These are phyloP conservation scores for Bidens hawaiensis DNA, from an alignment of 140 eudicot genomes.

Conservation along the genomic window DNA sequence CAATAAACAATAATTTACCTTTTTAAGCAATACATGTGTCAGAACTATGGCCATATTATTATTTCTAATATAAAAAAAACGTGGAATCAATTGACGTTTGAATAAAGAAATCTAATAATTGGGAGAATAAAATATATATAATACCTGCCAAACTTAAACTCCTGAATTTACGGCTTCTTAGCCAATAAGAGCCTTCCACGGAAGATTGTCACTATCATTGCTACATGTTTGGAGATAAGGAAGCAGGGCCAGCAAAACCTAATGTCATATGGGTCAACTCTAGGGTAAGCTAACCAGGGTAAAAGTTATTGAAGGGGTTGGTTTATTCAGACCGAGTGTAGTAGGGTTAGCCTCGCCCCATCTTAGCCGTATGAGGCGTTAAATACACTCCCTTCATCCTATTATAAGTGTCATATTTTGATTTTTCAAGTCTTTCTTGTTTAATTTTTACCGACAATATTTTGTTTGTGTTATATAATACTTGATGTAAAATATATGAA, in stretches of 20 bases:
- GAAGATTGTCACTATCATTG: constrained; percentile 25
- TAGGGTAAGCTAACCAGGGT: constrained; percentile 15
- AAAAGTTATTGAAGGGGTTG: background rate
- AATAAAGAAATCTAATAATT: constrained; percentile 16
- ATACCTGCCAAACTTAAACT: constrained; percentile 10
- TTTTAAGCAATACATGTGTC: constrained; percentile 4
- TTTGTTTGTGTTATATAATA: too few relatives aligned
- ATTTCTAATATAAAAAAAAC: background rate
- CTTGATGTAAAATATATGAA: too few relatives aligned
- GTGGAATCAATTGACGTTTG: constrained; percentile 12
- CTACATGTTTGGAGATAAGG: constrained; percentile 38
- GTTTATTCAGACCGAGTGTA: background rate
- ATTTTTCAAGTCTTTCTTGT: too few relatives aligned
- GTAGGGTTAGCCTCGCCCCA: too few relatives aligned
- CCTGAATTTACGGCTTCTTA: constrained; percentile 27
- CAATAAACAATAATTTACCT: background rate
- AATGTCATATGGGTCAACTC: constrained; percentile 19
- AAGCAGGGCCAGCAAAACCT: constrained; percentile 30
- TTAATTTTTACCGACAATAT: too few relatives aligned
- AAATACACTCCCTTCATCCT: too few relatives aligned
- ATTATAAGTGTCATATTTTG: too few relatives aligned
- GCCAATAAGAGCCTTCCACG: constrained; percentile 19
- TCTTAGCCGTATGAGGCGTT: too few relatives aligned
- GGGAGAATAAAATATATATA: background rate
- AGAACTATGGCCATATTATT: background rate